Evolutionary conservation across 306 rosid species (phyloP).

Genomic region (Boehmeria nivea): DNA sequence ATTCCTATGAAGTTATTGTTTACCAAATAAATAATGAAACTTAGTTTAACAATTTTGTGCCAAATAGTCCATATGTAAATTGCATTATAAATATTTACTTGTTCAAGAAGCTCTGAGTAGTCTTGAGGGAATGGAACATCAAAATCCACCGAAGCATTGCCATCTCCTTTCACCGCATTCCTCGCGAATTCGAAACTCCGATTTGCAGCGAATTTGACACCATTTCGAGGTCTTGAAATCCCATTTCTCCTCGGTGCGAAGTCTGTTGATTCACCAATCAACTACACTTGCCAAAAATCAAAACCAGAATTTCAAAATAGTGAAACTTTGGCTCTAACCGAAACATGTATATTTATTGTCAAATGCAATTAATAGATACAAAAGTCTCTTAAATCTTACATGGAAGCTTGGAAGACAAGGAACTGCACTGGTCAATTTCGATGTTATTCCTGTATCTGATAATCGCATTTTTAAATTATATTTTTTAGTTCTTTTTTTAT

Average conservation of each 20-base stretch:
- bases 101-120: conserved; percentile 77
- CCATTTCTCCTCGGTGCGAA: conserved; percentile 23
- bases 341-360: no score
- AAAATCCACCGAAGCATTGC: conserved; percentile 35
- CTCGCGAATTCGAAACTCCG: conserved; percentile 19
- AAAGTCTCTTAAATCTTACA: conserved; percentile 18
- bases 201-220: conserved; percentile 14
- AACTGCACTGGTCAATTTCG: conserved; percentile 30
- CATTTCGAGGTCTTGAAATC: conserved; percentile 16
- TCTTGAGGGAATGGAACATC: conserved; percentile 67
- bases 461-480: conserved; percentile 48
- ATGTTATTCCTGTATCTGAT: conserved; percentile 28
- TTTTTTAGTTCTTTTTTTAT: not conserved
- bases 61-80: not conserved
- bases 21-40: not conserved
- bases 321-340: not conserved
- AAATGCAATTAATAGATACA: no score
- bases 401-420: conserved; percentile 33
- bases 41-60: not conserved
- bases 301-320: not conserved
- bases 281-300: conserved; percentile 24
- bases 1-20: not conserved
- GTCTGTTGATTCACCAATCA: conserved; percentile 22
- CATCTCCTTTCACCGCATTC: conserved; percentile 40
- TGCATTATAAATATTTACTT: conserved; percentile 34